Base-by-base conservation (phyloP, 208 protist genomes). In the Trypanosomatidae sp. region DNA sequence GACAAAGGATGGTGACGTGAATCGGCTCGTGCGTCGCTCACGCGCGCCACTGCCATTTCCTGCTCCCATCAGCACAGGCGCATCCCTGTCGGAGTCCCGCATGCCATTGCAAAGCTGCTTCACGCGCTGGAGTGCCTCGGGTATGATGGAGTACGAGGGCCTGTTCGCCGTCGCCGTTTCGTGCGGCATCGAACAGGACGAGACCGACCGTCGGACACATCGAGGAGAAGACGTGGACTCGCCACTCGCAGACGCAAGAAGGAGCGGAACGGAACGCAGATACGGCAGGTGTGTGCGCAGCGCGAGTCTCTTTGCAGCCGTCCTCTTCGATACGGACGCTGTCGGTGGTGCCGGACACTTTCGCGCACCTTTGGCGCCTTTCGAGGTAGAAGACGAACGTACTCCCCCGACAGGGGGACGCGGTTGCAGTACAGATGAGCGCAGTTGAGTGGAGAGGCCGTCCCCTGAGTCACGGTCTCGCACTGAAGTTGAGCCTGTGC, bases 281-380 rank as follows among this genome's bases (percentile, higher is more conserved):
- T 80, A 72, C 5, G 76, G 75, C 66, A 81, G 66, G 47, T 60
- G 74, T 1, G 70, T 62, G 43, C 76, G 76, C 76, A 80, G 58
- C 43, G 76, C 68, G 33, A 59, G 44, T 7, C 76, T 17, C 66
- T 64, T 80, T 3, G 76, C 70, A 5, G 66, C 70, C 10, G 68
- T 41, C 25, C 65, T 66, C 66, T 76, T 80, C 50, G 70, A 55
- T 56, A 59, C 49, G 0, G 36, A 47, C 3, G 76, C 46, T 28
- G 62, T 17, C 17, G 70, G 53, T 3, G 55, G 39, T 1, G 47
- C 30, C 19, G 28, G 28, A 9, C 52, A 17, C 25, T 71, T 76
- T 25, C 6, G 68, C n/a, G 52, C 25, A 28, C 46, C 52, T 30
- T 62, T 60, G 25, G 36, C 17, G 10, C 68, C 25, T 39, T 62